A percentile compares a stretch with the other conserved stretches of the same genome.
These are phyloP conservation scores for Quercus agrifolia DNA, from an alignment of 306 rosid species.

Conservation along the genomic window DNA sequence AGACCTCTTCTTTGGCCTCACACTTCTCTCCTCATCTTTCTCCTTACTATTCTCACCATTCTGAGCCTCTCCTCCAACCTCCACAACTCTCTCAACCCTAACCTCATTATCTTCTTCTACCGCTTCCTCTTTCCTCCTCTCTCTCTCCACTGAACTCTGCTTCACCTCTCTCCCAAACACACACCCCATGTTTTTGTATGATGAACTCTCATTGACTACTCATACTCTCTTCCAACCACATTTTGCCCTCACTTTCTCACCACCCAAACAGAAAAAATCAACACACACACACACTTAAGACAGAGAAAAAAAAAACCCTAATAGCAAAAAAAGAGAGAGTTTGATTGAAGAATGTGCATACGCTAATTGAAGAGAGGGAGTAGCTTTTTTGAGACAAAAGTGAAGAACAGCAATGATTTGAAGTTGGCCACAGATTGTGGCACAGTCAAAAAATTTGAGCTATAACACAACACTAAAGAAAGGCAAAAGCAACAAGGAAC, in stretches of 20 bases:
- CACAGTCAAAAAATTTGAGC: conserved; percentile 51
- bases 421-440: conserved; percentile 71
- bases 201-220: conserved; percentile 24
- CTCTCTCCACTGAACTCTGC: conserved; percentile 24
- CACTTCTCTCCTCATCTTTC: conserved; percentile 47
- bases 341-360: conserved; percentile 29
- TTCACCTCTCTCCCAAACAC: conserved; percentile 64
- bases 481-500: conserved; percentile 6
- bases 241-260: conserved; percentile 32
- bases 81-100: conserved; percentile 30
- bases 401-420: conserved; percentile 64
- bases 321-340: conserved; percentile 27
- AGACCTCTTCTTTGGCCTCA: conserved; percentile 55
- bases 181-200: conserved; percentile 56
- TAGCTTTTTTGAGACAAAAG: conserved; percentile 81
- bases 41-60: conserved; percentile 48
- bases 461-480: conserved; percentile 7
- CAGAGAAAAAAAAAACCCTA: conserved; percentile 44
- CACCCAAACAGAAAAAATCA: conserved; percentile 14
- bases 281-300: too few species aligned
- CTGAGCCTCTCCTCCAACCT: conserved; percentile 25
- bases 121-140: conserved; percentile 30
- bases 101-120: conserved; percentile 23
- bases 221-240: conserved; percentile 32
- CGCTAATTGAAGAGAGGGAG: conserved; percentile 42